Percentiles rank a stretch among this genome's conserved stretches.
phyloP scores from a whole-genome alignment of 495 filamentous ascomycete species.

The Extremus antarcticus region DNA sequence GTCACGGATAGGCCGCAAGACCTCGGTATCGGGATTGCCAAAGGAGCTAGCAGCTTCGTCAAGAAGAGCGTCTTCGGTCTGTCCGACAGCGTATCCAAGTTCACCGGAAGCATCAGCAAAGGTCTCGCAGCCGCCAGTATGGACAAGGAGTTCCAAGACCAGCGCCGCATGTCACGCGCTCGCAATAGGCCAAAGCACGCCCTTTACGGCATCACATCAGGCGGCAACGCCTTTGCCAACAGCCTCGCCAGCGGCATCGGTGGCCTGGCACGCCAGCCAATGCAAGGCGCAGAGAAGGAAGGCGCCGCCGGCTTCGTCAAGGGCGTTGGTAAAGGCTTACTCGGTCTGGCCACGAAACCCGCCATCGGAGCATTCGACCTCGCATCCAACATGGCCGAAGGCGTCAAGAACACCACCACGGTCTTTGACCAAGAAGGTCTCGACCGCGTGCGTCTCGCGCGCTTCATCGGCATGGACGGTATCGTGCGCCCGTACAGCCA shows the following conservation, averaged over 20 bases:
- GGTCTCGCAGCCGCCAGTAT: slow-evolving; percentile 87
- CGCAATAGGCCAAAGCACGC: slow-evolving; percentile 95
- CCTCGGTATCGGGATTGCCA: slow-evolving; percentile 85
- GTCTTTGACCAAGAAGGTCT: slow-evolving; percentile 92
- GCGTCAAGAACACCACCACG: slow-evolving; percentile 95
- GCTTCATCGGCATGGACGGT: slow-evolving; percentile 84
- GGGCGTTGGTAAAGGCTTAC: slow-evolving; percentile 87
- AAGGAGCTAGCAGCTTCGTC: slow-evolving; percentile 91
- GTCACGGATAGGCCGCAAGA: slow-evolving; percentile 92
- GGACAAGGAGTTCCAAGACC: slow-evolving; percentile 97
- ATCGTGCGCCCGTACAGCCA: slow-evolving; percentile 92
- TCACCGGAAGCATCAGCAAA: slow-evolving; percentile 94
- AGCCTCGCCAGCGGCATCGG: slow-evolving; percentile 89
- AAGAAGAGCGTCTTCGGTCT: slow-evolving; percentile 98
- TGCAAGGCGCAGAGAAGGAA: slow-evolving; percentile 94
- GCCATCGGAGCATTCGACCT: slow-evolving; percentile 95
- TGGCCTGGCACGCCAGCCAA: slow-evolving; percentile 80
- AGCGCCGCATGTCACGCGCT: slow-evolving; percentile 83
- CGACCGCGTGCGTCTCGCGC: slow-evolving; percentile 81
- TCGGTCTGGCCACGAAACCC: slow-evolving; percentile 88
- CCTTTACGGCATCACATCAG: slow-evolving; percentile 88
- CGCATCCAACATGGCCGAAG: slow-evolving; percentile 90
- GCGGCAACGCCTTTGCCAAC: slow-evolving; percentile 85
- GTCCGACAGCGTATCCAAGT: slow-evolving; percentile 88
- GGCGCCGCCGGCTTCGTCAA: slow-evolving; percentile 91